Percentiles rank a stretch among this genome's conserved stretches.
phyloP scores from a whole-genome alignment of 108 stramenopile genomes.

The Cyclotella choctawhatcheeana region DNA sequence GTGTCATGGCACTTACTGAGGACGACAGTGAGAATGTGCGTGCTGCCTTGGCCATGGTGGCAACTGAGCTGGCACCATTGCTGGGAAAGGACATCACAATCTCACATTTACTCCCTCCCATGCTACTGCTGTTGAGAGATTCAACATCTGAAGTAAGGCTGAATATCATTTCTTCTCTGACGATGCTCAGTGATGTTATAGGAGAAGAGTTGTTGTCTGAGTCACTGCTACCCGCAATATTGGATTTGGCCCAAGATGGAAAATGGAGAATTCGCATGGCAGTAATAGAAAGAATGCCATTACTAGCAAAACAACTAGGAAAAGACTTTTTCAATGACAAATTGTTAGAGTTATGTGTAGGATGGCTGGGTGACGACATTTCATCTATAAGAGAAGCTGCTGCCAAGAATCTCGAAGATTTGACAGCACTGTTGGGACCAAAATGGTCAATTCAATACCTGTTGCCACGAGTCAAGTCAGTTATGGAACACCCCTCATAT shows the following conservation, averaged over 20 bases:
- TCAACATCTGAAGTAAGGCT: constrained; percentile 93
- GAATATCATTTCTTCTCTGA: constrained; percentile 94
- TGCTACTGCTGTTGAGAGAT: constrained; percentile 94
- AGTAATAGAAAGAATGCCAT: constrained; percentile 94
- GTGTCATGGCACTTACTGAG: constrained; percentile 78
- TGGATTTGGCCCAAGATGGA: constrained; percentile 95
- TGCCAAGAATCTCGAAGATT: constrained; percentile 83
- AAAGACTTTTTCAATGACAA: constrained; percentile 87
- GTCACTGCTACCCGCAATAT: constrained; percentile 94
- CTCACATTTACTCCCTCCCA: constrained; percentile 89
- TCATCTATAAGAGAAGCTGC: constrained; percentile 93
- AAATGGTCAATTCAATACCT: constrained; percentile 91
- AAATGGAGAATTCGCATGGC: constrained; percentile 97
- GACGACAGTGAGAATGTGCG: constrained; percentile 90
- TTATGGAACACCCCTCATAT: constrained; percentile 79
- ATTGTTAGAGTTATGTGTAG: constrained; percentile 85
- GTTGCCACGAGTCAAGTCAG: constrained; percentile 84
- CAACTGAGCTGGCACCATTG: constrained; percentile 91
- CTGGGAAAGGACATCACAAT: constrained; percentile 91
- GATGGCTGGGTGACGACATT: constrained; percentile 95
- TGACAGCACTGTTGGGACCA: constrained; percentile 90
- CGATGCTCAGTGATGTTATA: constrained; percentile 93
- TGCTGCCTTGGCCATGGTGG: constrained; percentile 92
- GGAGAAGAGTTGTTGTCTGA: constrained; percentile 94
- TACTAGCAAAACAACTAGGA: constrained; percentile 94